These are phyloP conservation scores for Ascomycota sp. DNA, from an alignment of 2,329 filamentous ascomycete species.

Conservation along the genomic window DNA sequence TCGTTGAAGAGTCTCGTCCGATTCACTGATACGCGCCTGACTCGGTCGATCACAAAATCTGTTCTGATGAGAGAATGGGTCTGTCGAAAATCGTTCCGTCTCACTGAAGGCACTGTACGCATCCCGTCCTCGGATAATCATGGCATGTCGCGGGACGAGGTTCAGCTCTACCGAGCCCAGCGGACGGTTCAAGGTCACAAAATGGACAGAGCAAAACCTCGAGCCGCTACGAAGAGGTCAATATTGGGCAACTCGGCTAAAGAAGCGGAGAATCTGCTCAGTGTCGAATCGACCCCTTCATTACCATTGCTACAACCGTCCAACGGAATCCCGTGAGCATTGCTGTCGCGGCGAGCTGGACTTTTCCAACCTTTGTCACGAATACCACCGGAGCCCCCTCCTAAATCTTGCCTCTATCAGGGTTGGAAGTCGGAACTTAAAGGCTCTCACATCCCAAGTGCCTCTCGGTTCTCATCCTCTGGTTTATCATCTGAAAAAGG, in stretches of 20 bases:
- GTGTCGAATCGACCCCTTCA: conserved; percentile 4
- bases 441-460: neutral
- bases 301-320: conserved; percentile 4
- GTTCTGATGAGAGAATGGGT: too few relatives aligned
- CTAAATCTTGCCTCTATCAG: conserved; percentile 11
- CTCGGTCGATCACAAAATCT: too few relatives aligned
- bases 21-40: too few relatives aligned
- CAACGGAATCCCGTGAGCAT: conserved; percentile 7
- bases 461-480: neutral
- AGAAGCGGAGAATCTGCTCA: conserved; percentile 4
- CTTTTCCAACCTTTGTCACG: conserved; percentile 7
- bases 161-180: conserved; percentile 19
- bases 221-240: conserved; percentile 7
- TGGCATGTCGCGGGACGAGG: conserved; percentile 21
- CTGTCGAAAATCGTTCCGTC: too few relatives aligned
- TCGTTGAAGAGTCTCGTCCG: neutral
- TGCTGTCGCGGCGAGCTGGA: conserved; percentile 6
- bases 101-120: neutral
- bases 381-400: conserved; percentile 16
- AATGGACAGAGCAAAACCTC: conserved; percentile 5
- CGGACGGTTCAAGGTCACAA: conserved; percentile 13
- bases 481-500: too few relatives aligned
- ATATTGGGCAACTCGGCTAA: neutral
- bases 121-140: conserved; percentile 11
- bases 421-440: too few relatives aligned